phyloP scores from a whole-genome alignment of 768 basidiomycete genomes.

The Hypholoma fasciculare region DNA sequence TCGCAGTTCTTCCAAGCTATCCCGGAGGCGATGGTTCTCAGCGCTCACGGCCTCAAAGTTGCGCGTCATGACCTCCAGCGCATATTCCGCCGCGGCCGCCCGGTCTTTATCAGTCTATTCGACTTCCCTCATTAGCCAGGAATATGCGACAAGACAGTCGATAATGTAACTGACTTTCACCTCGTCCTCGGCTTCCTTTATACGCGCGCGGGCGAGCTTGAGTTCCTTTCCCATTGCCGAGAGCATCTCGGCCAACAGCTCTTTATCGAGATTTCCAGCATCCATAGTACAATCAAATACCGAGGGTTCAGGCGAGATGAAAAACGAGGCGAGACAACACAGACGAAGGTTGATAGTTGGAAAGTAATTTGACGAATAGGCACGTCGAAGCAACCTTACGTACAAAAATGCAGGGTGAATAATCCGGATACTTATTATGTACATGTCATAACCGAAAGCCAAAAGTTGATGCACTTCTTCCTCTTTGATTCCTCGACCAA shows the following conservation, averaged over 20 bases:
- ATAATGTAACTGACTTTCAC: background rate
- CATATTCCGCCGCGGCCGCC: background rate
- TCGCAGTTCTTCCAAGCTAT: background rate
- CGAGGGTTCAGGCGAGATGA: background rate
- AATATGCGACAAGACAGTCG: too few species aligned
- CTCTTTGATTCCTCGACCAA: too few species aligned
- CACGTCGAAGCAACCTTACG: background rate
- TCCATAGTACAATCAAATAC: background rate
- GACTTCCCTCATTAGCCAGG: background rate
- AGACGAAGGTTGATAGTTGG: background rate
- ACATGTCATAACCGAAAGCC: too few species aligned
- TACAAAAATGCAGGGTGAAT: too few species aligned
- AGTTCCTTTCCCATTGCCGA: constrained; percentile 5
- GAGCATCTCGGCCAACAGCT: constrained; percentile 2
- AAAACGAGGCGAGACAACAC: background rate
- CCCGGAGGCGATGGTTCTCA: background rate
- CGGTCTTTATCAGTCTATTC: background rate
- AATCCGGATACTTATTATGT: too few species aligned
- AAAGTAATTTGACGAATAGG: background rate
- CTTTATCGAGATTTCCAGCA: background rate
- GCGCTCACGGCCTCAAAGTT: constrained; percentile 1
- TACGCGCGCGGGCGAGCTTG: background rate
- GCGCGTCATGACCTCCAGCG: background rate
- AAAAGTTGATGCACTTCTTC: too few species aligned
- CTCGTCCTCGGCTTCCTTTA: background rate